Conservation (phyloP, 2,329 filamentous ascomycete species). For the Cercospora sp. region DNA sequence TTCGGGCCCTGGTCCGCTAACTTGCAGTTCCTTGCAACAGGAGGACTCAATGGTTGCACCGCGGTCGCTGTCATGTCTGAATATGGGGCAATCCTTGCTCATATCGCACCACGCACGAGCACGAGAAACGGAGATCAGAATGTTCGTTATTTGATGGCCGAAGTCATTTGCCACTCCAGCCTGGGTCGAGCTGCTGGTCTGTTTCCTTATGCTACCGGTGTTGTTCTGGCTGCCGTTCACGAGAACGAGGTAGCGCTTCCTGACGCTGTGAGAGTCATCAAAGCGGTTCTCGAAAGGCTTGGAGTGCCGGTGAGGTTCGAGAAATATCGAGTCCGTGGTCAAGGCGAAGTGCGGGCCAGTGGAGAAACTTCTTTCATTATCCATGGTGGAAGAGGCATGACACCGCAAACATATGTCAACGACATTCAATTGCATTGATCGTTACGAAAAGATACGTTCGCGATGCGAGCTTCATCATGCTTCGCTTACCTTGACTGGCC, state of each 20-base stretch:
- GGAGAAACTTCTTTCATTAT: constrained; percentile 7
- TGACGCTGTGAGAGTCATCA: background rate
- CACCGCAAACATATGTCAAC: background rate
- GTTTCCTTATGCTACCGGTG: background rate
- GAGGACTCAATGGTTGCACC: constrained; percentile 3
- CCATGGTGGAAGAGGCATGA: background rate
- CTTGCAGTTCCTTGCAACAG: background rate
- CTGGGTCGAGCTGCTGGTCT: background rate
- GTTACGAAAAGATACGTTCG: background rate
- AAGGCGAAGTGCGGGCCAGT: background rate
- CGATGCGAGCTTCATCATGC: too few species aligned
- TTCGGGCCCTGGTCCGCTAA: background rate
- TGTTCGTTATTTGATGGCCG: background rate
- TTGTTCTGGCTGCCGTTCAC: background rate
- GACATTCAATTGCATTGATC: background rate
- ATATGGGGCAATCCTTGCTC: constrained; percentile 1
- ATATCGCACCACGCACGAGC: background rate
- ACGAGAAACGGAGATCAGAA: constrained; percentile 1
- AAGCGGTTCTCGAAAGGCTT: background rate
- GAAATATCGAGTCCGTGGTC: background rate
- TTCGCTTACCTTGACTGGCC: too few species aligned
- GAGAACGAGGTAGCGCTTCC: background rate
- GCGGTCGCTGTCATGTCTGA: background rate
- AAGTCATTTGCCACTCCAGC: background rate
- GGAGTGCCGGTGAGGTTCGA: background rate